phyloP scores from a whole-genome alignment of 2,329 filamentous ascomycete species.

The Hymenoscyphus infarciens region DNA sequence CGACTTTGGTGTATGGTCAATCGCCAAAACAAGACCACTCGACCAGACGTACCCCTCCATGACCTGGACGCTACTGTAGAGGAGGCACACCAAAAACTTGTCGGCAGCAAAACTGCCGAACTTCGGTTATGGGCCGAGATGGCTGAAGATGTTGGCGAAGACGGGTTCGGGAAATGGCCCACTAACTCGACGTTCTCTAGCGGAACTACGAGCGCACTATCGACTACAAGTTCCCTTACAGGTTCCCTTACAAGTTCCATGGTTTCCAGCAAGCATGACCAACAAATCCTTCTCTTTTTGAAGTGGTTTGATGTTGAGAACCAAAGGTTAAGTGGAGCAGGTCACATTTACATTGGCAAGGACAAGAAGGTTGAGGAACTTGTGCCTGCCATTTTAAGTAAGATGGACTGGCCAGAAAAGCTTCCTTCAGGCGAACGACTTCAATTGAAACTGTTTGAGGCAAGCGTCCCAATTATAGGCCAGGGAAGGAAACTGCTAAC shows the following conservation, averaged over 20 bases:
- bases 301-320: conserved; percentile 83
- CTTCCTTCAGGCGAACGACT: conserved; percentile 59
- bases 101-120: conserved; percentile 61
- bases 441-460: conserved; percentile 72
- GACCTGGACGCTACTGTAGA: conserved; percentile 75
- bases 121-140: conserved; percentile 87
- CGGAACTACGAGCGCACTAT: conserved; percentile 41
- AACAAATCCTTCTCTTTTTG: conserved; percentile 77
- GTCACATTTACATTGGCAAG: conserved; percentile 82
- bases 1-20: conserved; percentile 98
- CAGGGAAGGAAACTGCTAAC: conserved; percentile 23
- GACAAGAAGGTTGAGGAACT: conserved; percentile 86
- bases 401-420: conserved; percentile 83
- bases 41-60: conserved; percentile 82
- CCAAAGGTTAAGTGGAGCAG: conserved; percentile 72
- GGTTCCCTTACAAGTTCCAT: background rate
- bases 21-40: conserved; percentile 92
- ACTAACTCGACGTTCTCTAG: conserved; percentile 57
- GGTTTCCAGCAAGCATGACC: conserved; percentile 36
- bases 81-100: conserved; percentile 64
- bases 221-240: too few relatives aligned
- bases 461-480: conserved; percentile 34
- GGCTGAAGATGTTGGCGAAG: conserved; percentile 59
- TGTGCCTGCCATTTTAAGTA: conserved; percentile 69
- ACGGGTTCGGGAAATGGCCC: conserved; percentile 71